These are phyloP conservation scores for Tirmania nivea DNA, from an alignment of 495 filamentous ascomycete genomes.

Conservation along the genomic window DNA sequence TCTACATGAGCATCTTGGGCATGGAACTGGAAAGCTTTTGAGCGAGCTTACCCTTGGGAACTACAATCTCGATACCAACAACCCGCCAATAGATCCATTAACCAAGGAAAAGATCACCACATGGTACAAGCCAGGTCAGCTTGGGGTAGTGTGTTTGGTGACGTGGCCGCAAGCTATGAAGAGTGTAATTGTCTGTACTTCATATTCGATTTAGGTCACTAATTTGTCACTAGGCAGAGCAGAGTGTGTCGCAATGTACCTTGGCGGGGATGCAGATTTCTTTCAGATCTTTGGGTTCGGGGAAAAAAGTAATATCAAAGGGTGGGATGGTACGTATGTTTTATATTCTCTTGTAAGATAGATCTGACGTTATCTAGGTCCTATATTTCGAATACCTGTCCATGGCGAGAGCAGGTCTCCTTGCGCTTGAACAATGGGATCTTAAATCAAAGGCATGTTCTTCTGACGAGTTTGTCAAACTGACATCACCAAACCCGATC, in stretches of 20 bases:
- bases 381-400: conserved; percentile 67
- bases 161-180: conserved; percentile 69
- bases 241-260: conserved; percentile 81
- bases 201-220: conserved; percentile 19
- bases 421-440: conserved; percentile 74
- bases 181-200: conserved; percentile 31
- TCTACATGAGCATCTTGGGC: conserved; percentile 85
- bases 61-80: conserved; percentile 67
- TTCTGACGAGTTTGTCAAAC: conserved; percentile 48
- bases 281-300: conserved; percentile 83
- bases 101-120: conserved; percentile 54
- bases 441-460: conserved; percentile 23
- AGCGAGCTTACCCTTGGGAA: conserved; percentile 63
- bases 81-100: conserved; percentile 62
- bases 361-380: conserved; percentile 21
- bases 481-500: conserved; percentile 49
- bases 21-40: conserved; percentile 85
- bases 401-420: conserved; percentile 79
- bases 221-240: conserved; percentile 28
- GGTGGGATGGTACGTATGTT: conserved; percentile 44
- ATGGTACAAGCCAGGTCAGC: conserved; percentile 84
- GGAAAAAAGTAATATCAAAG: conserved; percentile 49
- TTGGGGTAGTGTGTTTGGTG: conserved; percentile 79
- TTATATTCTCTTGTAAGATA: not conserved
- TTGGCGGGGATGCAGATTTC: conserved; percentile 73